Evolutionary conservation across 2,329 filamentous ascomycete genomes (phyloP), one percentile per base, ranked within the genome.

Genomic region (Pseudogymnoascus sp.): DNA sequence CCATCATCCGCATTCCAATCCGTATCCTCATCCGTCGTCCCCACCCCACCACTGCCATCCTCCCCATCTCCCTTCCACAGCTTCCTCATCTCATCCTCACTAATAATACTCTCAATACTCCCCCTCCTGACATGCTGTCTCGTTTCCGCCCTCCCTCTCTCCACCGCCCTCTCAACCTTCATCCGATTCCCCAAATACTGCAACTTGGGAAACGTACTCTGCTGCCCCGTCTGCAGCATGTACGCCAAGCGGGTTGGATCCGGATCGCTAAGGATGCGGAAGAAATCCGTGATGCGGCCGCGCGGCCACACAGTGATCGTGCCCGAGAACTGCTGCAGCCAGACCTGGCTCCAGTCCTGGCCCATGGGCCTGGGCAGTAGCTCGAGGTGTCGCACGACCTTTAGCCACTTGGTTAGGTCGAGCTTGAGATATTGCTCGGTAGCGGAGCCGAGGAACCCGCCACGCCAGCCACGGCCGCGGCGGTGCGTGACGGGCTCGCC

Each of bases 261-360:
- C 0, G 95, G 95, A 72, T 99, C 95, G 0, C 88, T 86, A 1
- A 99, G 82, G 65, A 99, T 96, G 69, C 90, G 85, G 73, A 83
- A 86, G 73, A 97, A 96, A 76, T 99, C 95, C 1, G 86, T 89
- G 1, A 85, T 78, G 2, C 87, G 78, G 11, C 87, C 88, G 74
- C 92, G 91, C 6, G 95, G 95, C 93, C 93, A 98, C 71, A 99
- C 93, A 11, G 95, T 99, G 66, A 98, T 89, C 8, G 91, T 98
- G 28, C 95, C 95, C 66, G 89, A 89, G 75, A 99, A 99, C 64
- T 92, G 86, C 74, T 99, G 95, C 59, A 99, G 83, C 90, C 93
- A 99, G 22, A 99, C 86, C 75, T 96, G 90, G 64, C 89, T 93
- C 95, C 95, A 99, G 74, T 99, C 95, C 75, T 98, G 93, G 2